These are phyloP conservation scores for Murraya koenigii DNA, from an alignment of 345 rosid genomes.

Conservation along the genomic window DNA sequence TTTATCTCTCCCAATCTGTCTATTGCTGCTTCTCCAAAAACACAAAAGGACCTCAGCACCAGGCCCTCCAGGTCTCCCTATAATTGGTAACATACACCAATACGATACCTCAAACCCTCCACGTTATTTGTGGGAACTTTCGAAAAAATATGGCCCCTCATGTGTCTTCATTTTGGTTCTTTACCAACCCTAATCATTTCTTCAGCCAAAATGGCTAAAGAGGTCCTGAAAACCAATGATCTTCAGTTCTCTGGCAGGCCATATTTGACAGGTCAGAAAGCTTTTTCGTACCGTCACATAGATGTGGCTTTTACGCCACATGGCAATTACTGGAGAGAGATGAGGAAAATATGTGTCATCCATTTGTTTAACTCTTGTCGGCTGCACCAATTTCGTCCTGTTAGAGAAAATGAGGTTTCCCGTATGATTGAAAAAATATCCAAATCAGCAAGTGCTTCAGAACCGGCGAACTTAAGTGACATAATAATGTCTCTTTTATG, in stretches of 20 bases:
- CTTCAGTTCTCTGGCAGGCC: slow-evolving; percentile 32
- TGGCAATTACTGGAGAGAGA: slow-evolving; percentile 24
- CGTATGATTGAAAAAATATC: slow-evolving; percentile 21
- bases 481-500: slow-evolving; percentile 13
- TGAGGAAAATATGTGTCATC: slow-evolving; percentile 23
- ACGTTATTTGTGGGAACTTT: slow-evolving; percentile 33
- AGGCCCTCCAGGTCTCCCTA: slow-evolving; percentile 41
- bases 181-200: slow-evolving; percentile 36
- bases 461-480: slow-evolving; percentile 14
- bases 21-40: slow-evolving; percentile 22
- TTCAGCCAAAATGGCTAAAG: slow-evolving; percentile 34
- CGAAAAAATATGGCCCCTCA: slow-evolving; percentile 42
- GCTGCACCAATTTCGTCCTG: slow-evolving; percentile 16
- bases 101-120: slow-evolving; percentile 28
- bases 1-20: slow-evolving; percentile 17
- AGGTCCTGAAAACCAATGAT: slow-evolving; percentile 29
- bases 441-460: background rate
- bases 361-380: slow-evolving; percentile 25
- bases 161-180: slow-evolving; percentile 40
- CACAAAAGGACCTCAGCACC: slow-evolving; percentile 33
- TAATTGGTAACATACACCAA: slow-evolving; percentile 54
- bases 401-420: slow-evolving; percentile 27
- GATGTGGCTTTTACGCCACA: slow-evolving; percentile 35
- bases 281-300: slow-evolving; percentile 24
- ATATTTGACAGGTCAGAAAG: slow-evolving; percentile 1